Evolutionary conservation across 208 protist genomes (phyloP).

Genomic region (Acanthamoeba healyi): DNA sequence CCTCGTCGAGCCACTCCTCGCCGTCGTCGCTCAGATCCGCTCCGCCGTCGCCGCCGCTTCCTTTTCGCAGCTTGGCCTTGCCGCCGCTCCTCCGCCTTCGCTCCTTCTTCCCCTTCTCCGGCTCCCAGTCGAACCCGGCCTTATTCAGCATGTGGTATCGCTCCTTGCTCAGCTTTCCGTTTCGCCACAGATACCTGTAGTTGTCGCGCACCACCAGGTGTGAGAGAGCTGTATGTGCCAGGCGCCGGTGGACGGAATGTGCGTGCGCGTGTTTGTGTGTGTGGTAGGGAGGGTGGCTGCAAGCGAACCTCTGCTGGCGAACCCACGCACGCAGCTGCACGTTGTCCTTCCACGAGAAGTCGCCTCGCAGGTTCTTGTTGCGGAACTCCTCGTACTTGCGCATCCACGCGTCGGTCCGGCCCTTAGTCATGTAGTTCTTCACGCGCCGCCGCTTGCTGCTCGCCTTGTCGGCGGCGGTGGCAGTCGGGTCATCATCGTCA

Average conservation of each 20-base stretch:
- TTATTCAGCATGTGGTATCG: slow-evolving; percentile 48
- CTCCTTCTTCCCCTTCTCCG: slow-evolving; percentile 58
- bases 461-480: not conserved
- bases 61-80: not conserved
- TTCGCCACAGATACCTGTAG: slow-evolving; percentile 27
- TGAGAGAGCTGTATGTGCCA: not conserved
- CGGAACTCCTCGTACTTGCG: slow-evolving; percentile 65
- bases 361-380: slow-evolving; percentile 60
- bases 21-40: not conserved
- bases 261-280: not conserved
- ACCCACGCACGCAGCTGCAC: slow-evolving; percentile 41
- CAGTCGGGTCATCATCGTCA: not conserved
- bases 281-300: not conserved
- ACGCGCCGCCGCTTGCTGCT: not conserved
- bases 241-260: no score
- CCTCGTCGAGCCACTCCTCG: slow-evolving; percentile 21
- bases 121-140: slow-evolving; percentile 61
- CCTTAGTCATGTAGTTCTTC: slow-evolving; percentile 70
- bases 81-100: not conserved
- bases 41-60: not conserved
- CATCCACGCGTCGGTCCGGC: slow-evolving; percentile 57
- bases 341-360: slow-evolving; percentile 68
- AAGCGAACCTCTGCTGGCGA: not conserved
- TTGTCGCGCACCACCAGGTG: no score
- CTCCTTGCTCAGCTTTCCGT: slow-evolving; percentile 50